Percentiles rank a stretch among this genome's conserved stretches.
These are phyloP conservation scores for Capsella bursapastoris DNA, from an alignment of 345 rosid genomes.

Conservation along the genomic window DNA sequence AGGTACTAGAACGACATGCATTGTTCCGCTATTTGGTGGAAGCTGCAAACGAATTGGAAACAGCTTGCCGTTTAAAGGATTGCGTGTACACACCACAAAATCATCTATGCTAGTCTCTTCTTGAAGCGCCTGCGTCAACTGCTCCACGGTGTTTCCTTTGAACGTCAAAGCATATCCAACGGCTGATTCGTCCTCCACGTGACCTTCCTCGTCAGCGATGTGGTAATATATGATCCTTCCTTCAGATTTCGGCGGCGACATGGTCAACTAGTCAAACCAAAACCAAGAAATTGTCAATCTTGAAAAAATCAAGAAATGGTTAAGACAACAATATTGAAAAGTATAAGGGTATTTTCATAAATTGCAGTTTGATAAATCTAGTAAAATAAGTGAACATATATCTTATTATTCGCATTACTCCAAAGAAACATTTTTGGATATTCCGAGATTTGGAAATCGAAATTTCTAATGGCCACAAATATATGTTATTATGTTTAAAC, in stretches of 20 bases:
- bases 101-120: conserved; percentile 75
- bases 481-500: background rate
- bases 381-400: background rate
- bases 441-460: background rate
- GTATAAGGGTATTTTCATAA: background rate
- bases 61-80: conserved; percentile 83
- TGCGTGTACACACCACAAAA: conserved; percentile 76
- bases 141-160: conserved; percentile 73
- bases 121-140: conserved; percentile 66
- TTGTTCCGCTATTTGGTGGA: conserved; percentile 77
- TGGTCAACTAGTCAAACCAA: conserved; percentile 35
- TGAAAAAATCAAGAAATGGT: conserved; percentile 31
- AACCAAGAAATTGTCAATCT: conserved; percentile 27
- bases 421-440: background rate
- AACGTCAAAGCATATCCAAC: conserved; percentile 64
- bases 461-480: background rate
- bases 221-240: conserved; percentile 88
- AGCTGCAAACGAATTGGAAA: conserved; percentile 84
- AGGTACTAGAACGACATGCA: conserved; percentile 82
- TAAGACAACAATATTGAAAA: conserved; percentile 21
- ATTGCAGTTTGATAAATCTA: background rate
- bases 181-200: conserved; percentile 69
- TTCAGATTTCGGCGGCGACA: conserved; percentile 59
- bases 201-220: conserved; percentile 71
- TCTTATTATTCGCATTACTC: background rate